Base-by-base conservation (phyloP, 2,329 filamentous ascomycete genomes). In the Cladosporium sp. region DNA sequence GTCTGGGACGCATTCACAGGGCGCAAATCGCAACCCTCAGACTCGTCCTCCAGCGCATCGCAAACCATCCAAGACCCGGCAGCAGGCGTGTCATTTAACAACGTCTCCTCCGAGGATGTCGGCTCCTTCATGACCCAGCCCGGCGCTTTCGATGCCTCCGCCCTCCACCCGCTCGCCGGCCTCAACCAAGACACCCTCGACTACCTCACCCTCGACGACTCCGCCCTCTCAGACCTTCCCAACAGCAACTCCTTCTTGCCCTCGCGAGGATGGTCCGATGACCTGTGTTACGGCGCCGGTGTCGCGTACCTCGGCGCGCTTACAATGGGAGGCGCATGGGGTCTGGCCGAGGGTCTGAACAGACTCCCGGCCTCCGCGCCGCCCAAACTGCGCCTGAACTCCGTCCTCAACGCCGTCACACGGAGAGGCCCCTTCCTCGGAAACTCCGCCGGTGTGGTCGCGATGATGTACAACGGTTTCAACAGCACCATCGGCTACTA, bases 261-360 rank as follows among this genome's bases (percentile, higher is more conserved):
- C 41, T 96, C 91, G 53, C 86, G 93, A 70, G 93, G 93, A 69
- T 98, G 95, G 84, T 95, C 91, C 56, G 93, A 98, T 69, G 93
- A 98, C 71, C 82, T 98, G 55, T 97, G 93, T 75, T 98, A 98
- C 71, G 93, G 95, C 66, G 95, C 93, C 18, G 93, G 93, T 63
- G 85, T 92, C 57, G 95, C 90, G 67, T 98, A 98, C 69, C 78
- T 98, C 56, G 77, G 87, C n/a, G 93, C 87, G 6, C 77, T 98
- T 64, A 81, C 86, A 38, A 69, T 95, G 60, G 93, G 93, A 70
- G 93, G 93, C 61, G 85, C 83, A 53, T 97, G 92, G 92, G 93
- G 93, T 57, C 72, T 98, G 61, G 85, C 87, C 59, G 93, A 98
- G 73, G 93, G 93, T 9, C 74, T 97, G 63, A 83, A 85, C 66